These are phyloP conservation scores for Tylopilus sp. DNA, from an alignment of 768 basidiomycete genomes.

Conservation along the genomic window DNA sequence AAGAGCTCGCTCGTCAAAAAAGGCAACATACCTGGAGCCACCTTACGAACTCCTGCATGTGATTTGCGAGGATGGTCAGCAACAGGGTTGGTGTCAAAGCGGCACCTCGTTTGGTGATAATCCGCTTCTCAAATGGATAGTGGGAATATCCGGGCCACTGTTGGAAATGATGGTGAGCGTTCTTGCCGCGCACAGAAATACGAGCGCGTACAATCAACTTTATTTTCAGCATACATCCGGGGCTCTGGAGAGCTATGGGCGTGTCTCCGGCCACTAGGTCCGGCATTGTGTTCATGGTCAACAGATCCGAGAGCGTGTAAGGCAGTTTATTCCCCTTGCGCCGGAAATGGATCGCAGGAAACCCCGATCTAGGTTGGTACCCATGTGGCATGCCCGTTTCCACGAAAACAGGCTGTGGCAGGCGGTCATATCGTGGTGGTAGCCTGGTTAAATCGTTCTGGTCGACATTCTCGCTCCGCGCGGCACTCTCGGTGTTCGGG, in stretches of 20 bases:
- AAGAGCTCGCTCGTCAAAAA: background rate
- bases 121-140: constrained; percentile 36
- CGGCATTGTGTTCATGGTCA: constrained; percentile 24
- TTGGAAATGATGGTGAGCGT: background rate
- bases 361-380: constrained; percentile 16
- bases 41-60: constrained; percentile 31
- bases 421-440: constrained; percentile 5
- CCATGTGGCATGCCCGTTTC: constrained; percentile 10
- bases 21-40: constrained; percentile 29
- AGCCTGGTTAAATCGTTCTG: background rate
- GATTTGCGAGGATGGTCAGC: constrained; percentile 29
- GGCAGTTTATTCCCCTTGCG: constrained; percentile 23
- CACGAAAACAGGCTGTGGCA: constrained; percentile 21
- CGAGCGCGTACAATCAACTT: constrained; percentile 31
- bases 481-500: background rate
- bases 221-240: constrained; percentile 34
- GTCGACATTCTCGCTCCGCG: constrained; percentile 1
- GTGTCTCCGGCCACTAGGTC: constrained; percentile 20
- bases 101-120: constrained; percentile 33
- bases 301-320: constrained; percentile 24
- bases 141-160: constrained; percentile 50
- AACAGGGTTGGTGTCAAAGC: constrained; percentile 30
- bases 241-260: constrained; percentile 17
- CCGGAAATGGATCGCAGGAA: constrained; percentile 32
- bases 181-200: background rate